Base-by-base conservation (phyloP, 352 stramenopile genomes). In the Globisporangium paroecandrum region DNA sequence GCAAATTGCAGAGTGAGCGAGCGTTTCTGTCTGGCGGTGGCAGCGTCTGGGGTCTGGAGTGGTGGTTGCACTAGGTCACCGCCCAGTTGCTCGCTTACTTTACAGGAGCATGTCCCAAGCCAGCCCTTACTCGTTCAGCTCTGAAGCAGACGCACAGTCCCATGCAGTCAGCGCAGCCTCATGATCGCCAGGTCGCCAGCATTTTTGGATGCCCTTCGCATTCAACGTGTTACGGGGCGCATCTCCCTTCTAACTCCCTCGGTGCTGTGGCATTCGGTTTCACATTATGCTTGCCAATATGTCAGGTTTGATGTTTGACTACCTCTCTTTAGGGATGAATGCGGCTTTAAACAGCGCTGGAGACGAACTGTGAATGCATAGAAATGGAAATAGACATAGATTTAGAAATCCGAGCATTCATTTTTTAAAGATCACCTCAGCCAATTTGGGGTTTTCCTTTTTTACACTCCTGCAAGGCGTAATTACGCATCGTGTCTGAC, bases 1-100 rank as follows among this genome's bases (percentile, higher is more conserved):
- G 75, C 73, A 73, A 75, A 76, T 65, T 77, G 65, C 25, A 55
- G 70, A 79, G 22, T 82, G 75, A 78, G 41, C 62, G 27, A 32
- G 27, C 27, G 10, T 18, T n/a, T 22, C 12, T 3, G 38, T 51
- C 38, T 22, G 36, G 36, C 66, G 34, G 12, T 22, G 34, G 12
- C 27, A 18, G 13, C 10, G 36, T 43, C 20, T 36, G 49, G 27
- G 15, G 25, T 2, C 49, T 32, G 24, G 9, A 12, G n/a, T 24
- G 32, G 56, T 12, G 20, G 24, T 67, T 41, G 34, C 58, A 62
- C 47, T 13, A 46, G 38, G 2, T 55, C 32, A 46, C 15, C 15
- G 25, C 36, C 51, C 49, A 57, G 32, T 68, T 34, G 58, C 20
- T 46, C 12, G 55, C 55, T 61, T 6, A n/a, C 41, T 47, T 47